These are phyloP conservation scores for Fraxinus angustifolia DNA, from an alignment of 305 asterid species.

Conservation along the genomic window DNA sequence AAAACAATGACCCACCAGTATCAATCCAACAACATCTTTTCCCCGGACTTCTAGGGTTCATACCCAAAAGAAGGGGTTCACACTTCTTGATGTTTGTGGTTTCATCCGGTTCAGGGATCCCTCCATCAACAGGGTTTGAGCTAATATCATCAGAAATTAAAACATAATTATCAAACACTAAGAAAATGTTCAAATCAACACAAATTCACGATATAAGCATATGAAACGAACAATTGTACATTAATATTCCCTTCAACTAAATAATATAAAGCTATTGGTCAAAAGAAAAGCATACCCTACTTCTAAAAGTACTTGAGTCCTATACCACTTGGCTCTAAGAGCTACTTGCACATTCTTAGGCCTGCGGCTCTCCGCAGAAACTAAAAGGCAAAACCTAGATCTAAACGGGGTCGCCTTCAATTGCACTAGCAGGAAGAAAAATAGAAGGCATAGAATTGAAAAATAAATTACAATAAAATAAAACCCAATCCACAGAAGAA, in stretches of 20 bases:
- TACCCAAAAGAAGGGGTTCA: slow-evolving; percentile 45
- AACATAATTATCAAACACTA: not conserved
- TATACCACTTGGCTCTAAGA: slow-evolving; percentile 94
- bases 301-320: slow-evolving; percentile 83
- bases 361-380: slow-evolving; percentile 50
- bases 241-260: not conserved
- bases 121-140: slow-evolving; percentile 40
- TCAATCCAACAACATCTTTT: slow-evolving; percentile 96
- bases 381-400: not conserved
- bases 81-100: slow-evolving; percentile 34
- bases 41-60: slow-evolving; percentile 48
- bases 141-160: slow-evolving; percentile 45
- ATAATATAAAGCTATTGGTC: not conserved
- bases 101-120: slow-evolving; percentile 41
- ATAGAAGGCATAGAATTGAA: too few relatives aligned
- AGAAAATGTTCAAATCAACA: not conserved
- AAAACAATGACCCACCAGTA: slow-evolving; percentile 72
- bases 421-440: too few relatives aligned
- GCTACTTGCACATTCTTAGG: slow-evolving; percentile 97
- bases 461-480: too few relatives aligned
- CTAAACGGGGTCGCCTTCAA: too few relatives aligned
- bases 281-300: slow-evolving; percentile 61
- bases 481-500: too few relatives aligned
- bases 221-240: not conserved
- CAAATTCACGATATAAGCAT: not conserved